phyloP scores from a whole-genome alignment of 2,329 filamentous ascomycete species.

The Monilinia fructicola region DNA sequence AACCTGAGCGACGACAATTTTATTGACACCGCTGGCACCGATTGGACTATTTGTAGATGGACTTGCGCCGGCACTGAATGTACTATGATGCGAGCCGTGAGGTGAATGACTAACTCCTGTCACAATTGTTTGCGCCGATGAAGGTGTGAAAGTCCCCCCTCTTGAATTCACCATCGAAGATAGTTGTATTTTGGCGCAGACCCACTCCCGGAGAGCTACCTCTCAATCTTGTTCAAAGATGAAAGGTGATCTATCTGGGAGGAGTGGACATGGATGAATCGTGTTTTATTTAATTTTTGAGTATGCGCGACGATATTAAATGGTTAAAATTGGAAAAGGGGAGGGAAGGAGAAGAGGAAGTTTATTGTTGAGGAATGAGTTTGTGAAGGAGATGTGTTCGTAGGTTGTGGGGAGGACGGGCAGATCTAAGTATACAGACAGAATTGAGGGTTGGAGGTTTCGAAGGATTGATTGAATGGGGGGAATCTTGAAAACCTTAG shows the following conservation, averaged over 20 bases:
- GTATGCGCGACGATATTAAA: constrained; percentile 16
- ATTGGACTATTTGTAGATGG: constrained; percentile 44
- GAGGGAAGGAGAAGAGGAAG: neutral
- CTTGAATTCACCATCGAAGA: constrained; percentile 43
- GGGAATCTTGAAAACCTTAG: neutral
- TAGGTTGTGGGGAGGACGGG: constrained; percentile 6
- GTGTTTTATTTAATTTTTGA: neutral
- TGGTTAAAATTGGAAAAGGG: neutral
- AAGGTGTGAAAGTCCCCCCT: constrained; percentile 43
- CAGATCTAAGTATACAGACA: constrained; percentile 2
- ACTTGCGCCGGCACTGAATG: constrained; percentile 41
- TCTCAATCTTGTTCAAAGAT: constrained; percentile 39
- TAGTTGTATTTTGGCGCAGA: constrained; percentile 39
- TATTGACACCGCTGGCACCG: constrained; percentile 67
- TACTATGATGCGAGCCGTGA: constrained; percentile 49
- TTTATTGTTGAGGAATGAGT: constrained; percentile 13
- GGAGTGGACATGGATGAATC: constrained; percentile 36
- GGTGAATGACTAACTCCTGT: constrained; percentile 42
- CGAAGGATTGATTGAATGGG: neutral
- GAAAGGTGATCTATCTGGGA: constrained; percentile 40
- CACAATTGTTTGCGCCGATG: constrained; percentile 41
- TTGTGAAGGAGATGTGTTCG: constrained; percentile 19
- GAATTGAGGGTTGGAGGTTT: constrained; percentile 19
- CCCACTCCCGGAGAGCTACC: constrained; percentile 41
- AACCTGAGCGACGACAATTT: constrained; percentile 93